Conservation (phyloP, 2,329 filamentous ascomycete species). For the Aureobasidium sp. region DNA sequence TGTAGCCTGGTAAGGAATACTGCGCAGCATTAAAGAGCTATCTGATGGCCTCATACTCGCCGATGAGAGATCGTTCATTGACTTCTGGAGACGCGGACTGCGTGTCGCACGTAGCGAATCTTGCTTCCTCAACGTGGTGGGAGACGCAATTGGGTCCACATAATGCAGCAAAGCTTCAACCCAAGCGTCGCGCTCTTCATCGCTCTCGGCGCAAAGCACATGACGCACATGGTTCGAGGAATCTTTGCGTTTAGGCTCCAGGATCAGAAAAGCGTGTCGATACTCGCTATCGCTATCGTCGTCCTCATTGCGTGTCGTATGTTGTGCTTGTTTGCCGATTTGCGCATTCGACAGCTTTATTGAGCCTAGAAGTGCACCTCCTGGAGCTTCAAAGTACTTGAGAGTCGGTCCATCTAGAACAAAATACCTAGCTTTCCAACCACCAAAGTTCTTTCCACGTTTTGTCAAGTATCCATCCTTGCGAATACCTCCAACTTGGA, state of each 20-base stretch:
- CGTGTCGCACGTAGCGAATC: slow-evolving; percentile 43
- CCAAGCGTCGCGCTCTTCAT: slow-evolving; percentile 87
- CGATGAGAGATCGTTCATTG: slow-evolving; percentile 27
- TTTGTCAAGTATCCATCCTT: slow-evolving; percentile 93
- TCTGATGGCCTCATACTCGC: slow-evolving; percentile 16
- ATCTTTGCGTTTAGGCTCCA: slow-evolving; percentile 96
- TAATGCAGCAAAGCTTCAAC: slow-evolving; percentile 83
- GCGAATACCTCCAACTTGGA: slow-evolving; percentile 32
- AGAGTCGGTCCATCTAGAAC: slow-evolving; percentile 62
- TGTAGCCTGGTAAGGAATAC: slow-evolving; percentile 48
- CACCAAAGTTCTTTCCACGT: slow-evolving; percentile 95
- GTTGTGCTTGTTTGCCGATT: slow-evolving; percentile 80
- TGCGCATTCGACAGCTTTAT: slow-evolving; percentile 88
- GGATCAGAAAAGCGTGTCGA: slow-evolving; percentile 86
- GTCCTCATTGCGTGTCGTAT: slow-evolving; percentile 48
- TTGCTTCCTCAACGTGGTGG: not conserved
- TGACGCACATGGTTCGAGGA: slow-evolving; percentile 81
- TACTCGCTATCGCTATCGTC: slow-evolving; percentile 91
- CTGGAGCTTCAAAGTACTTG: slow-evolving; percentile 86
- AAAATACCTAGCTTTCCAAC: slow-evolving; percentile 85
- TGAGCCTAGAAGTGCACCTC: slow-evolving; percentile 81
- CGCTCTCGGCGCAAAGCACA: slow-evolving; percentile 91
- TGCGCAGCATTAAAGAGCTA: slow-evolving; percentile 21
- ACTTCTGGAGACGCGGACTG: slow-evolving; percentile 27
- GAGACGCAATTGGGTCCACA: slow-evolving; percentile 56